Conservation (phyloP, 176 grass and related monocot species). For the Calamus simplicifolius region DNA sequence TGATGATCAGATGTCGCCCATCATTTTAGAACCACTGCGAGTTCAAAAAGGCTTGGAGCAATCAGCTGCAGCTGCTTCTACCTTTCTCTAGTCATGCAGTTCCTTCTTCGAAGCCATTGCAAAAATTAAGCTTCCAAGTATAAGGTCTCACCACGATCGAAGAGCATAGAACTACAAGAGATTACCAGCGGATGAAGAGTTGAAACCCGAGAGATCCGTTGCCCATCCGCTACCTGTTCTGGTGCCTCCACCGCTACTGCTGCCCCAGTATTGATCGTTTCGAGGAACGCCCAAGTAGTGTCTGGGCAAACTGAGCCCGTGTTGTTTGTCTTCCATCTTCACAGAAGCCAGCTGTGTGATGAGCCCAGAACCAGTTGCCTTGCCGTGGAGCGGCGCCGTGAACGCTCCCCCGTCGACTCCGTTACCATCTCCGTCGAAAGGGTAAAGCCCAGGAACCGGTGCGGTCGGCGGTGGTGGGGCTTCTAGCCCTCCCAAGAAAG, state of each 20-base stretch:
- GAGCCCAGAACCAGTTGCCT: neutral
- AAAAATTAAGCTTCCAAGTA: slow-evolving; percentile 15
- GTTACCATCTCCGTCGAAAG: neutral
- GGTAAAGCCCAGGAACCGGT: neutral
- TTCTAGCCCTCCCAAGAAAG: slow-evolving; percentile 1
- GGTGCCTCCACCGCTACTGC: neutral
- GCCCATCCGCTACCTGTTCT: neutral
- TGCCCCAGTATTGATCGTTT: neutral
- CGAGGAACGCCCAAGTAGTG: neutral
- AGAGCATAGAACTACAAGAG: neutral
- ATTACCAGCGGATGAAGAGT: slow-evolving; percentile 8
- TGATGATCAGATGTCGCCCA: slow-evolving; percentile 1
- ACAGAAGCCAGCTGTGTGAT: slow-evolving; percentile 2
- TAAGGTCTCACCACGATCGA: neutral
- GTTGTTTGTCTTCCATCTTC: slow-evolving; percentile 8
- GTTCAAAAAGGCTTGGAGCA: neutral
- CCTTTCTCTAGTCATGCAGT: neutral
- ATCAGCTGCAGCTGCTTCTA: neutral
- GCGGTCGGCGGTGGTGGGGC: neutral
- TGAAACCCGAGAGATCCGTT: slow-evolving; percentile 7
- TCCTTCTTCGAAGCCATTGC: slow-evolving; percentile 1
- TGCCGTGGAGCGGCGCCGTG: neutral
- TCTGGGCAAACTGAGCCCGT: neutral
- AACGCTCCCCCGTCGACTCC: neutral
- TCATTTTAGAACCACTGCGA: neutral